Evolutionary conservation across 2,329 filamentous ascomycete genomes (phyloP), one percentile per base, ranked within the genome.

Genomic region (Nemania diffusa): DNA sequence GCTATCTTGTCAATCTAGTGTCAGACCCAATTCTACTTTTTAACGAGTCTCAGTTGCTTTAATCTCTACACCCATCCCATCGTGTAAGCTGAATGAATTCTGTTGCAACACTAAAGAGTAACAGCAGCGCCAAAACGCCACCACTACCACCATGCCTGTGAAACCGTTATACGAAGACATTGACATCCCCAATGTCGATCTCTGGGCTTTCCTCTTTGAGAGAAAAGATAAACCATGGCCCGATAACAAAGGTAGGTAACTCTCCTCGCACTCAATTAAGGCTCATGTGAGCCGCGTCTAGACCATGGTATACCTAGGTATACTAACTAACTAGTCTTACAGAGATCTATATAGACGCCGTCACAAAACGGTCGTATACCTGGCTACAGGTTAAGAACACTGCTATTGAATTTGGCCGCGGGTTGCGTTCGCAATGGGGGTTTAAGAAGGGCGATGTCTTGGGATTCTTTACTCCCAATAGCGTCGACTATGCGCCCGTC

Each of bases 361-460:
- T 92, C 69, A 92, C 92, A 2, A 84, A 85, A 59, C 82, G 84
- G 51, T 82, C 81, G 22, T 93, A 97, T 80, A 97, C 90, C 52
- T 94, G 88, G 78, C 84, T 84, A 34, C 84, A 93, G 69, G 81
- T 92, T 64, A 90, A 87, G 73, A 83, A 83, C 68, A 83, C 87
- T 17, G 91, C 93, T 0, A 80, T 89, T 44, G 86, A 89, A n/a
- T 97, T 97, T 72, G 94, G 93, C 57, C 89, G 90, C 71, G 94
- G 92, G 0, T 85, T 98, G 22, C 90, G 89, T 75, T 87, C 90
- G 27, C 79, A 84, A 24, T 95, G 90, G 86, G 85, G 89, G 57
- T 97, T 94, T 91, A 85, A 89, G 73, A 94, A 91, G 76, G 92
- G 92, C 74, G 92, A 97, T 77, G 92, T 96, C 1, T 84, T 97